phyloP scores from a whole-genome alignment of 139 green algal genomes.

The Monoraphidium neglectum region DNA sequence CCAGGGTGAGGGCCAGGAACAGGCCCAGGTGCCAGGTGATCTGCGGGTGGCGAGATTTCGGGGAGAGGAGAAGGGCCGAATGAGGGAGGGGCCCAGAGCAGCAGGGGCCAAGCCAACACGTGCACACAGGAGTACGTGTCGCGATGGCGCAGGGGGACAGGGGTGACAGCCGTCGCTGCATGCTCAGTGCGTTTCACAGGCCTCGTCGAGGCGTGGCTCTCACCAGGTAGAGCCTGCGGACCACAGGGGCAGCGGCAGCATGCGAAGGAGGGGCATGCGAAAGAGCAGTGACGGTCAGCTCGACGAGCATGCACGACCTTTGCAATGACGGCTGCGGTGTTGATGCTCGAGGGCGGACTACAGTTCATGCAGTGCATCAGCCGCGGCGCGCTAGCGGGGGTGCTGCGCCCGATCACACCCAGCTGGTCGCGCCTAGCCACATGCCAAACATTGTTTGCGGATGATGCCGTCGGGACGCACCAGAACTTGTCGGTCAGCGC shows the following conservation, averaged over 20 bases:
- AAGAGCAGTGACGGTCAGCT: not conserved
- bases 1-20: conserved; percentile 37
- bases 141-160: no score
- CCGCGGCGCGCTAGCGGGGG: not conserved
- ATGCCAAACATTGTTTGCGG: not conserved
- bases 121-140: no score
- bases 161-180: no score
- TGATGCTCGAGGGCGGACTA: not conserved
- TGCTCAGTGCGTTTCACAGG: no score
- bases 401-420: not conserved
- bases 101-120: not conserved
- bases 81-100: not conserved
- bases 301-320: not conserved
- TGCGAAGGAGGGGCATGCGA: no score
- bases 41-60: conserved; percentile 5
- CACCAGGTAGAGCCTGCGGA: no score
- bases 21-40: conserved; percentile 73
- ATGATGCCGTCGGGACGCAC: conserved; percentile 21
- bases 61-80: no score
- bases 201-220: no score
- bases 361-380: not conserved
- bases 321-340: not conserved
- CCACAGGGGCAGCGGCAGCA: no score
- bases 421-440: not conserved
- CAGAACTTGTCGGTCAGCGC: conserved; percentile 76